These are phyloP conservation scores for Pleodorina starrii DNA, from an alignment of 139 green algal species.

Conservation along the genomic window DNA sequence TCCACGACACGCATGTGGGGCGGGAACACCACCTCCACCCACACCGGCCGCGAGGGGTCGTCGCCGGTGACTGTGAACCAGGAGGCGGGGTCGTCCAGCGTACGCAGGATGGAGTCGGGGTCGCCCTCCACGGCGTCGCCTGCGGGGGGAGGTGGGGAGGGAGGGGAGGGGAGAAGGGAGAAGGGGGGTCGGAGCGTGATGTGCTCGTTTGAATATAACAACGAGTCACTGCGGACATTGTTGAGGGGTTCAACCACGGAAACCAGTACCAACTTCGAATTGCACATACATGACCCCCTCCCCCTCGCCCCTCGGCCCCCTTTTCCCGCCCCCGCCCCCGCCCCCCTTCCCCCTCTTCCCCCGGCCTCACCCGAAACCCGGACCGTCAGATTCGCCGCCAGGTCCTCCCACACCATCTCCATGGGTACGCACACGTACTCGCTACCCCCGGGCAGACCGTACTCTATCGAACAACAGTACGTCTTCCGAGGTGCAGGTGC, in stretches of 20 bases:
- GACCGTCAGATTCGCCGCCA: conserved; percentile 40
- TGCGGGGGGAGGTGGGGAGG: neutral
- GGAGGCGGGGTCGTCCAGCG: neutral
- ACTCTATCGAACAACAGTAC: conserved; percentile 47
- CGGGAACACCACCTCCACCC: conserved; percentile 53
- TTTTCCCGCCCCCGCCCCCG: too few relatives aligned
- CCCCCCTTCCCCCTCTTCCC: too few relatives aligned
- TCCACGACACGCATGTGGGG: conserved; percentile 56
- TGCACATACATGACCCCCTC: too few relatives aligned
- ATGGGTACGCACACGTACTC: conserved; percentile 51
- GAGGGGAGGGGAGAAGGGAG: neutral
- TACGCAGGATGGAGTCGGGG: conserved; percentile 36
- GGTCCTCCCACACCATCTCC: conserved; percentile 55
- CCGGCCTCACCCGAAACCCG: conserved; percentile 49
- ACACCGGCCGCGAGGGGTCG: conserved; percentile 29
- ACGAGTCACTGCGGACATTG: too few relatives aligned
- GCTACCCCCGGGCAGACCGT: conserved; percentile 49
- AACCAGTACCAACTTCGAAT: too few relatives aligned
- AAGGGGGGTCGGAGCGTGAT: too few relatives aligned
- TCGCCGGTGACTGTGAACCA: conserved; percentile 51
- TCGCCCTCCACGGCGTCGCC: conserved; percentile 50
- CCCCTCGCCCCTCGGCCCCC: too few relatives aligned
- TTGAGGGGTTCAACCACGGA: too few relatives aligned
- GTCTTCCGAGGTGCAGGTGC: conserved; percentile 9
- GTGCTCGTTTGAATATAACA: too few relatives aligned